Base-by-base conservation (phyloP, 2,329 filamentous ascomycete species). In the Fusarium mundagurra region DNA sequence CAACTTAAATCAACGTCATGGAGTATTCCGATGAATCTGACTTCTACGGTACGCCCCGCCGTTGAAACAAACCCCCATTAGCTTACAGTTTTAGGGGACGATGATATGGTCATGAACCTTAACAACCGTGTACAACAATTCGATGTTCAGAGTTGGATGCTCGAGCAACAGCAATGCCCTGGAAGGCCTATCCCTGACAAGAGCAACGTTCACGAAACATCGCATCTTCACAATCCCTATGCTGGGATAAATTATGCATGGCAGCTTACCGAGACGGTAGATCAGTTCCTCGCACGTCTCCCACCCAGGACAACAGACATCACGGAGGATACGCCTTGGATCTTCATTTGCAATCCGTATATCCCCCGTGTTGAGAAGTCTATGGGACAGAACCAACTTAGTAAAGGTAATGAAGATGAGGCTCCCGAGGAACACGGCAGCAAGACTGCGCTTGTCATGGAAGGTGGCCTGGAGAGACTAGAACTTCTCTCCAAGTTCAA, bases 301-400 rank as follows among this genome's bases (percentile, higher is more conserved):
- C 92, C 92, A 0, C 93, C 94, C 0, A 87, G 88, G 8, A 92
- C 88, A 4, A 93, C 91, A 3, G 81, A 85, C 6, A 80, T 83
- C 8, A 82, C 81, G 3, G 77, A 77, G 1, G 75, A 83, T 1
- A 85, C 87, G 6, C 88, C 88, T 0, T 96, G 93, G 92, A 94
- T 97, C 54, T 94, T 88, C 84, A 88, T 93, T 47, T 88, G 87
- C 60, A 94, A 94, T 80, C 92, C 92, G 0, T 88, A 88, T 77
- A 85, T 84, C 69, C 78, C 80, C 8, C 81, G 82, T 10, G 82
- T 82, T 22, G 72, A 78, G 50, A 84, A 81, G 65, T 69, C 65
- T 13, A 75, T 78, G 34, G 80, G 81, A 10, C 71, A 81, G 41
- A 84, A 81, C 61, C 83, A 85, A 67, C 65, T 69, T 20, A 81